Conservation (phyloP, 192 early-diverging fungal genomes). For the Cetraspora pellucida region DNA sequence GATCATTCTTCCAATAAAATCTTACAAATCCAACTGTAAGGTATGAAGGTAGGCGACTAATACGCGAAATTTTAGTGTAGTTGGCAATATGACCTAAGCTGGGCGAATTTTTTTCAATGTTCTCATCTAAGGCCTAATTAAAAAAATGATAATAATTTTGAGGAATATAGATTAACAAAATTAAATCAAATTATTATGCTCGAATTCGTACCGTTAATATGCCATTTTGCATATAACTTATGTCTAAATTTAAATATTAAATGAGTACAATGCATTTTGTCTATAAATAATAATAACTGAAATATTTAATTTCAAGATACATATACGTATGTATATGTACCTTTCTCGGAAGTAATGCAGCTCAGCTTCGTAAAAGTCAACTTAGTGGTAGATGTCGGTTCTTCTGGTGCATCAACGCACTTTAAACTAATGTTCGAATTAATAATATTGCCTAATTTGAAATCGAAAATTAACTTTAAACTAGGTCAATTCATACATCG, state of each 20-base stretch:
- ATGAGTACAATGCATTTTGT: not conserved
- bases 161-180: not conserved
- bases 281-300: not conserved
- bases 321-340: no score
- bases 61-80: slow-evolving; percentile 74
- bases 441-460: not conserved
- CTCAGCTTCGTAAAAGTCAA: slow-evolving; percentile 81
- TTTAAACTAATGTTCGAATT: slow-evolving; percentile 51
- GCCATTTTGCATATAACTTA: slow-evolving; percentile 78
- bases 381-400: slow-evolving; percentile 58
- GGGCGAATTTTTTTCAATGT: slow-evolving; percentile 88
- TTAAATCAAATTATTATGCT: not conserved
- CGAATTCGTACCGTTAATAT: slow-evolving; percentile 52
- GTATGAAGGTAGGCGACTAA: slow-evolving; percentile 87
- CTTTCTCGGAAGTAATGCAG: slow-evolving; percentile 60
- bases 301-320: slow-evolving; percentile 38
- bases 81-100: slow-evolving; percentile 76
- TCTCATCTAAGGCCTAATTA: slow-evolving; percentile 71
- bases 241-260: slow-evolving; percentile 43
- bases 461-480: not conserved
- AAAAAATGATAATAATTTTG: not conserved
- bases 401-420: slow-evolving; percentile 81
- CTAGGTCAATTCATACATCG: slow-evolving; percentile 40
- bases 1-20: slow-evolving; percentile 91
- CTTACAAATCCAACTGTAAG: slow-evolving; percentile 89